Base-by-base conservation (phyloP, 495 filamentous ascomycete species). In the Corynascus novoguineensis region DNA sequence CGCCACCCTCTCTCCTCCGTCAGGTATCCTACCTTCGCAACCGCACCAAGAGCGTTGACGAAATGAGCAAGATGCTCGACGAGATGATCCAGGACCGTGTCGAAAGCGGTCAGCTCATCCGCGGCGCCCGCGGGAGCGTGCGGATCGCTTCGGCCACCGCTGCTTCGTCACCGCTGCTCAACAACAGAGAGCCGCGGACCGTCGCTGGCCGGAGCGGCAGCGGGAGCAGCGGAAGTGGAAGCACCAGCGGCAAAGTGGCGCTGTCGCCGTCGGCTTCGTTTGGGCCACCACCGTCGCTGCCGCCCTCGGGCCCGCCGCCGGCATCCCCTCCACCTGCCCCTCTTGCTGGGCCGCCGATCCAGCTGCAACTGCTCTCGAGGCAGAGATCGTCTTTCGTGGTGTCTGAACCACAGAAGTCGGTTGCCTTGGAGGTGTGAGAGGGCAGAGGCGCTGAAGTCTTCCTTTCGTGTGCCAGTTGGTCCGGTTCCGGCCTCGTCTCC, bases 61-160 rank as follows among this genome's bases (percentile, higher is more conserved):
- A 95, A 69, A 88, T 95, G 80, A 93, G 87, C 52, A 80, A 83
- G 45, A 89, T 96, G 72, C 80, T 96, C 29, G 90, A 96, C 60
- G 88, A 93, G 69, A 96, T 96, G 91, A 93, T 96, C 57, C 87
- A 89, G 68, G 86, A 90, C 65, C 83, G 87, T 21, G 86, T 92
- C 49, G 87, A 90, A 60, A 78, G 76, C 28, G 86, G 86, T 15
- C 79, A 85, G 46, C 61, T 86, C 40, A 73, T 86, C 27, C 80
- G 85, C 53, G 78, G 82, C 41, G 69, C 71, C 31, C 75, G 82
- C 48, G 83, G 83, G 14, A 81, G 79, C 55, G 73, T 85, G 34
- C 73, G 75, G 27, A 53, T 83, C 25, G 73, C 74, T 15, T 1
- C 40, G 19, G 19, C 21, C 3, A n/a, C n/a, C n/a, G n/a, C n/a